A percentile compares a stretch with the other conserved stretches of the same genome.
phyloP scores from a whole-genome alignment of 2,329 filamentous ascomycete species.

The Fusarium sp. region DNA sequence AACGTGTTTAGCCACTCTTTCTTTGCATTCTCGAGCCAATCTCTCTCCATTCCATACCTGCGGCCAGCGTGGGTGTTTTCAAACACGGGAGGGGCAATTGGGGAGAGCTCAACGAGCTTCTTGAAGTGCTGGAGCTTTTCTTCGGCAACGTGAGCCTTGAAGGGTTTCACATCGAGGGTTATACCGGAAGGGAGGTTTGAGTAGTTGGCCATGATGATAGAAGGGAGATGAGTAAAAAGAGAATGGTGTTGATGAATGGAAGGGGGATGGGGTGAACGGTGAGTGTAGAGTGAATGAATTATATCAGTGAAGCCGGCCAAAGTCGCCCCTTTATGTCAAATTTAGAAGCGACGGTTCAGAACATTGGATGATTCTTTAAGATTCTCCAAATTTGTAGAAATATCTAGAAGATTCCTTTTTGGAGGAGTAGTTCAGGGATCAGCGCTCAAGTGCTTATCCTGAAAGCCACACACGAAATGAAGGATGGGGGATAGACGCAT shows the following conservation, averaged over 20 bases:
- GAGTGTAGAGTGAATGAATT: background rate
- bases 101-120: conserved; percentile 58
- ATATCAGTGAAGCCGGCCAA: background rate
- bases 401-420: background rate
- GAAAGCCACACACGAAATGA: background rate
- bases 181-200: background rate
- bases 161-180: background rate
- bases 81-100: conserved; percentile 58
- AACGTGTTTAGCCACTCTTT: conserved; percentile 54
- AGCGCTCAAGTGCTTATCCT: background rate
- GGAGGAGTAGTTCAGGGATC: background rate
- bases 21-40: background rate
- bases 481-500: background rate
- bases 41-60: conserved; percentile 41
- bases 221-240: background rate
- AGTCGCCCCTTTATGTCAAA: background rate
- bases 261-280: background rate
- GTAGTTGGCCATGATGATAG: background rate
- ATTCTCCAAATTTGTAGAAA: background rate
- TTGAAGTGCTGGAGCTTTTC: conserved; percentile 50
- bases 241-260: background rate
- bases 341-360: background rate
- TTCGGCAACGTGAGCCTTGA: background rate
- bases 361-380: background rate
- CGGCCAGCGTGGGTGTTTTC: conserved; percentile 57